Percentiles rank a stretch among this genome's conserved stretches.
Conservation (phyloP, 23 red algal genomes). For the Gracilaria caudata region DNA sequence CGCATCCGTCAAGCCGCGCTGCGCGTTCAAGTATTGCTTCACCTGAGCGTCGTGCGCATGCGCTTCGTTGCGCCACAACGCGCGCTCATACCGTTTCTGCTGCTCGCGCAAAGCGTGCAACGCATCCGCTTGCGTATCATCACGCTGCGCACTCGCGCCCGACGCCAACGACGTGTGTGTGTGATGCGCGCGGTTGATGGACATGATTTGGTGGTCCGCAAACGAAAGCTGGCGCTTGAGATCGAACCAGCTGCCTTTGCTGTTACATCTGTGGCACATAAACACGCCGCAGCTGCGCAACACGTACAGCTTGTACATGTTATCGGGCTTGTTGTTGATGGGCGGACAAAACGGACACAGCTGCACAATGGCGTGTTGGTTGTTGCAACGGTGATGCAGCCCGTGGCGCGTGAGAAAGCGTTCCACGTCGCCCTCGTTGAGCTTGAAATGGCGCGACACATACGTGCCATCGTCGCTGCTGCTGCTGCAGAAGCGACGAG, state of each 20-base stretch:
- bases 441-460: conserved; percentile 48
- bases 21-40: conserved; percentile 46
- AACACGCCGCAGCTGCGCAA: conserved; percentile 66
- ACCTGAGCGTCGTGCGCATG: background rate
- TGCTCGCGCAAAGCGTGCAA: background rate
- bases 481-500: too few species aligned
- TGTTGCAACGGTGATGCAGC: conserved; percentile 10
- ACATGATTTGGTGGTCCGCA: conserved; percentile 28
- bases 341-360: conserved; percentile 83
- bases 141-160: too few species aligned
- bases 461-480: conserved; percentile 11
- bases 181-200: background rate
- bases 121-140: too few species aligned
- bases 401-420: conserved; percentile 42
- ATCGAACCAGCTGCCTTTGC: conserved; percentile 69
- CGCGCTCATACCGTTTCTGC: background rate
- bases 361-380: conserved; percentile 64
- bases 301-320: conserved; percentile 89
- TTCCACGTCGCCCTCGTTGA: conserved; percentile 63
- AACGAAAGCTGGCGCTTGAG: conserved; percentile 48
- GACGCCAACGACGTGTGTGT: too few species aligned
- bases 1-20: conserved; percentile 54
- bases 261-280: conserved; percentile 81
- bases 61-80: background rate
- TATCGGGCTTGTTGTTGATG: conserved; percentile 60